Evolutionary conservation across 495 filamentous ascomycete genomes (phyloP).

Genomic region (Xylaria grammica): DNA sequence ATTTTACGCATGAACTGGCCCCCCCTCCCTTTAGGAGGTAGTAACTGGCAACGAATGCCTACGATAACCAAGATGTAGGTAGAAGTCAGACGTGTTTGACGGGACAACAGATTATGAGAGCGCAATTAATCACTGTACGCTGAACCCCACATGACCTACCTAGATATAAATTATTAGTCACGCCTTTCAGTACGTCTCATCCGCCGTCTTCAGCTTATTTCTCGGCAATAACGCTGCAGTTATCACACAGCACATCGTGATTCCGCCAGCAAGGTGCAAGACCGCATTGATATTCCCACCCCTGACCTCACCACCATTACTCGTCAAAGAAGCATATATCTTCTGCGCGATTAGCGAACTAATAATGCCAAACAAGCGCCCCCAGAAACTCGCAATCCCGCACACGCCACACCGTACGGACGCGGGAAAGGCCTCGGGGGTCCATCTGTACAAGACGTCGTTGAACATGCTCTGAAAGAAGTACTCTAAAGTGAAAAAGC

Average conservation of each 20-base stretch:
- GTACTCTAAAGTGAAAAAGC: slow-evolving; percentile 53
- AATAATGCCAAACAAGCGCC: slow-evolving; percentile 50
- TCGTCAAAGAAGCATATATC: slow-evolving; percentile 29
- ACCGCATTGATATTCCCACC: slow-evolving; percentile 37
- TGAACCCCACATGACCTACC: background rate
- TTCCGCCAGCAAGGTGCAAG: slow-evolving; percentile 51
- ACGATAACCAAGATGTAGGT: too few species aligned
- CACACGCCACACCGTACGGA: slow-evolving; percentile 59
- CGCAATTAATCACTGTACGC: background rate
- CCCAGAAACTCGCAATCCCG: slow-evolving; percentile 58
- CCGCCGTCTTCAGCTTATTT: slow-evolving; percentile 8
- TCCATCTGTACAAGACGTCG: slow-evolving; percentile 57
- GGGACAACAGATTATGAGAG: too few species aligned
- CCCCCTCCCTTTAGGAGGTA: too few species aligned
- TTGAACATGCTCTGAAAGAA: slow-evolving; percentile 60
- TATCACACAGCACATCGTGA: slow-evolving; percentile 50
- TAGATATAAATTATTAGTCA: background rate
- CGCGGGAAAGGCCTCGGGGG: slow-evolving; percentile 54
- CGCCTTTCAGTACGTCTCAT: background rate
- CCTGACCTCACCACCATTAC: background rate
- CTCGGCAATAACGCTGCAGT: slow-evolving; percentile 44
- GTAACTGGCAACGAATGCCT: too few species aligned
- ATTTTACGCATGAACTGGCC: too few species aligned
- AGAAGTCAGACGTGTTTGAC: too few species aligned
- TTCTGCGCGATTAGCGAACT: slow-evolving; percentile 48